These are phyloP conservation scores for Trichoderma polysporum DNA, from an alignment of 2,329 filamentous ascomycete genomes.

Conservation along the genomic window DNA sequence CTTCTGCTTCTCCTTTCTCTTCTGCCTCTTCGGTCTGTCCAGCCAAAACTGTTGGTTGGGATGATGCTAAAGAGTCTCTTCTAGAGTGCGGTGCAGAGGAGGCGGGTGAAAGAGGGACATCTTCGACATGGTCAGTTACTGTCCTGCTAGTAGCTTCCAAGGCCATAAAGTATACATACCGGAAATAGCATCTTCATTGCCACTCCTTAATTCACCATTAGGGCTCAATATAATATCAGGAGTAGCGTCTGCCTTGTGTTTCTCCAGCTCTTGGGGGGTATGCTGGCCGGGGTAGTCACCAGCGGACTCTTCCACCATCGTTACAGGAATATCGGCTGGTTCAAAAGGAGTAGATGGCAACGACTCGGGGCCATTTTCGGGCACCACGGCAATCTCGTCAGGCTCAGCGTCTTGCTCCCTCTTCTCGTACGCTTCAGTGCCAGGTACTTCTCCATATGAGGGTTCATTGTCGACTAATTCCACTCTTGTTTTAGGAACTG, in stretches of 20 bases:
- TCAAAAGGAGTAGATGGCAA: conserved; percentile 26
- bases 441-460: conserved; percentile 60
- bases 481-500: conserved; percentile 58
- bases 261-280: conserved; percentile 46
- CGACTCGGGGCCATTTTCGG: conserved; percentile 29
- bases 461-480: conserved; percentile 55
- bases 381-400: conserved; percentile 57
- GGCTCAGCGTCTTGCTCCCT: conserved; percentile 58
- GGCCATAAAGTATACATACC: conserved; percentile 31
- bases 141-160: conserved; percentile 24
- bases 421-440: conserved; percentile 57
- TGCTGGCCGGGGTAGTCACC: conserved; percentile 44
- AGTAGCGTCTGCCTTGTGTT: conserved; percentile 51
- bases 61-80: conserved; percentile 34
- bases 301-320: conserved; percentile 53
- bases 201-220: conserved; percentile 42
- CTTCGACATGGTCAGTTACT: conserved; percentile 30
- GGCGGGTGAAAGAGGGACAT: conserved; percentile 30
- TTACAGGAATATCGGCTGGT: conserved; percentile 44
- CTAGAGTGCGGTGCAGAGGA: conserved; percentile 33
- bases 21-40: conserved; percentile 30
- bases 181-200: conserved; percentile 28
- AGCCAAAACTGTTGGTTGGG: conserved; percentile 22
- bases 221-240: conserved; percentile 52
- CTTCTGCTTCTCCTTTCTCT: conserved; percentile 29